Evolutionary conservation across 2,329 filamentous ascomycete species (phyloP).

Genomic region (Hypoxylon sp.): DNA sequence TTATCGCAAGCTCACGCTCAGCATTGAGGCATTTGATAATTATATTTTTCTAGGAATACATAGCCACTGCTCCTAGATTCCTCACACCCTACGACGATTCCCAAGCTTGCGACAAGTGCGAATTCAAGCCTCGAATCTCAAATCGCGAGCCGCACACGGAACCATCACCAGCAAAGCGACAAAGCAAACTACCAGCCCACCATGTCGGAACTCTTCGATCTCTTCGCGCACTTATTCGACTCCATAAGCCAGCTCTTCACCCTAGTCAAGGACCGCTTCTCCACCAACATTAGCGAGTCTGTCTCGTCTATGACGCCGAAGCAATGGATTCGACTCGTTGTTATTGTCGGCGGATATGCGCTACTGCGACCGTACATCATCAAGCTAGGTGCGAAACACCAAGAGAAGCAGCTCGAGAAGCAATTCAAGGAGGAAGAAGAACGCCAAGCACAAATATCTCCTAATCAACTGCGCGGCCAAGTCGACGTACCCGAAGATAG

Average conservation of each 20-base stretch:
- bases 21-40: constrained; percentile 11
- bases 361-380: constrained; percentile 82
- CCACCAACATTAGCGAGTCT: constrained; percentile 65
- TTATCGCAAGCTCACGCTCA: background rate
- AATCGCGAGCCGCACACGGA: background rate
- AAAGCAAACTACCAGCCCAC: constrained; percentile 23
- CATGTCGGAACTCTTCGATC: constrained; percentile 54
- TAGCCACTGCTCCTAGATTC: background rate
- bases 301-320: constrained; percentile 67
- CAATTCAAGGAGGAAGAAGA: constrained; percentile 64
- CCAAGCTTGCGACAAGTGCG: background rate
- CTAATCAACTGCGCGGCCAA: constrained; percentile 75
- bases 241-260: constrained; percentile 49
- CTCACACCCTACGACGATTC: background rate
- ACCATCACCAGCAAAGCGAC: constrained; percentile 14
- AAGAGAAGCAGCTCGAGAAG: constrained; percentile 75
- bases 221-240: constrained; percentile 52
- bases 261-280: constrained; percentile 55
- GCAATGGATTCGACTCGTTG: constrained; percentile 77
- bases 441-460: constrained; percentile 68
- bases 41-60: constrained; percentile 9
- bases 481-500: constrained; percentile 68
- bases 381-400: constrained; percentile 73
- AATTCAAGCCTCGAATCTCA: background rate
- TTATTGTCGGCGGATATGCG: constrained; percentile 80